Conservation (phyloP, 164 flowering plant species). For the Nelumbo lutea region DNA sequence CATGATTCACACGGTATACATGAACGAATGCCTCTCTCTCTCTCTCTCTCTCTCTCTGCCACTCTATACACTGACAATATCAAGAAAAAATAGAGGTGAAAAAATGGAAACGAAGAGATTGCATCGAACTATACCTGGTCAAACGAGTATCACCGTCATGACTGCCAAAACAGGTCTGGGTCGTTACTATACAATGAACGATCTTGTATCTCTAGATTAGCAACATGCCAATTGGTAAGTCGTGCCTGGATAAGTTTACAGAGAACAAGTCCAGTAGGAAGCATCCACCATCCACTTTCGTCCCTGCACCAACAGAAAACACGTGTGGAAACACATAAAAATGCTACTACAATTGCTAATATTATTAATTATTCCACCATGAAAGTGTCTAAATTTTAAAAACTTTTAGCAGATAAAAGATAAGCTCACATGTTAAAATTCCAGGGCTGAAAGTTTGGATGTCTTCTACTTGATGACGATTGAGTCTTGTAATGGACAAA, state of each 20-base stretch:
- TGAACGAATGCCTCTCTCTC: neutral
- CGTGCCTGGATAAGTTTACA: conserved; percentile 90
- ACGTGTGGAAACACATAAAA: neutral
- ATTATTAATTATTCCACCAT: too few species aligned
- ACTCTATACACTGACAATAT: neutral
- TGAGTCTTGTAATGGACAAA: conserved; percentile 56
- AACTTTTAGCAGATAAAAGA: neutral
- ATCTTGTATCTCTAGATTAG: conserved; percentile 97
- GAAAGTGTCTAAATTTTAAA: too few species aligned
- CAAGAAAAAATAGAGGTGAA: conserved; percentile 2
- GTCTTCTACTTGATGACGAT: conserved; percentile 42
- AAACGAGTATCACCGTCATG: conserved; percentile 33
- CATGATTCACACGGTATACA: neutral
- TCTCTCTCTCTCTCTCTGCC: neutral
- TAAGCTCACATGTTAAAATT: conserved; percentile 79
- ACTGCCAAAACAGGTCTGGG: conserved; percentile 88
- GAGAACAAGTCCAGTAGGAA: conserved; percentile 74
- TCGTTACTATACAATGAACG: conserved; percentile 90
- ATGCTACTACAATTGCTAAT: too few species aligned
- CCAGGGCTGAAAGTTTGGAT: conserved; percentile 57
- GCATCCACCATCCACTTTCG: conserved; percentile 98
- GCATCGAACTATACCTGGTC: conserved; percentile 14
- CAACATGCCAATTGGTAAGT: conserved; percentile 89
- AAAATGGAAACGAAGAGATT: neutral
- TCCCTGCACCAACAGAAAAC: conserved; percentile 53